Evolutionary conservation across 192 early-diverging fungal species (phyloP).

Genomic region (Coemansia sp.): DNA sequence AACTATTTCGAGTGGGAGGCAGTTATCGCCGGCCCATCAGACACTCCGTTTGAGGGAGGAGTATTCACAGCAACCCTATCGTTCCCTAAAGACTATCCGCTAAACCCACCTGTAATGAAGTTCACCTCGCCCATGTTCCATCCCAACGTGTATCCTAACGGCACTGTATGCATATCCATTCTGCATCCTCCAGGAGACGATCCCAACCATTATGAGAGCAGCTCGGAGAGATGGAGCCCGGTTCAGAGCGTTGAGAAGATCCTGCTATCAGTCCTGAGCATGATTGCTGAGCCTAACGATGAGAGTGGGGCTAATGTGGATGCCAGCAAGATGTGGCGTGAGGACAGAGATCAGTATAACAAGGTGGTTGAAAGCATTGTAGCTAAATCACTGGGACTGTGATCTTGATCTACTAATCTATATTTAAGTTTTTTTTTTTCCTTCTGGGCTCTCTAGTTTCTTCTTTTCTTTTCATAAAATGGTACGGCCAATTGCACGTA

Average conservation of each 20-base stretch:
- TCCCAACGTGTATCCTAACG: slow-evolving; percentile 94
- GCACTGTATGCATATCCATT: slow-evolving; percentile 97
- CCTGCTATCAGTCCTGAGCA: slow-evolving; percentile 87
- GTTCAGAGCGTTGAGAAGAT: slow-evolving; percentile 99
- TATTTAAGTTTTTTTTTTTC: background rate
- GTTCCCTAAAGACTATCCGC: slow-evolving; percentile 94
- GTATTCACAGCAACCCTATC: slow-evolving; percentile 84
- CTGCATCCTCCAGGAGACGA: slow-evolving; percentile 97
- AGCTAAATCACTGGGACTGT: slow-evolving; percentile 74
- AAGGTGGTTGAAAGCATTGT: slow-evolving; percentile 76
- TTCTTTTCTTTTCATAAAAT: slow-evolving; percentile 36
- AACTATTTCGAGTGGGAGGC: slow-evolving; percentile 55
- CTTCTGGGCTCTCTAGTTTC: slow-evolving; percentile 12
- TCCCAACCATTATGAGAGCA: slow-evolving; percentile 95
- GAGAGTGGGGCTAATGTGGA: slow-evolving; percentile 98
- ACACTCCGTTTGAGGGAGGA: slow-evolving; percentile 93
- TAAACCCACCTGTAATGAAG: slow-evolving; percentile 93
- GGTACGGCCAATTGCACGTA: slow-evolving; percentile 66
- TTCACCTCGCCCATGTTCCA: slow-evolving; percentile 96
- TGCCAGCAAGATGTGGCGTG: slow-evolving; percentile 95
- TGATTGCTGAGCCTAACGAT: slow-evolving; percentile 98
- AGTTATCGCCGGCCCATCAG: slow-evolving; percentile 68
- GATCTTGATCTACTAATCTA: slow-evolving; percentile 9
- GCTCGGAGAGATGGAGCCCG: slow-evolving; percentile 94
- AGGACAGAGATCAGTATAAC: slow-evolving; percentile 79